Conservation (phyloP, 2,329 filamentous ascomycete genomes). For the Microcyclosporella mali region DNA sequence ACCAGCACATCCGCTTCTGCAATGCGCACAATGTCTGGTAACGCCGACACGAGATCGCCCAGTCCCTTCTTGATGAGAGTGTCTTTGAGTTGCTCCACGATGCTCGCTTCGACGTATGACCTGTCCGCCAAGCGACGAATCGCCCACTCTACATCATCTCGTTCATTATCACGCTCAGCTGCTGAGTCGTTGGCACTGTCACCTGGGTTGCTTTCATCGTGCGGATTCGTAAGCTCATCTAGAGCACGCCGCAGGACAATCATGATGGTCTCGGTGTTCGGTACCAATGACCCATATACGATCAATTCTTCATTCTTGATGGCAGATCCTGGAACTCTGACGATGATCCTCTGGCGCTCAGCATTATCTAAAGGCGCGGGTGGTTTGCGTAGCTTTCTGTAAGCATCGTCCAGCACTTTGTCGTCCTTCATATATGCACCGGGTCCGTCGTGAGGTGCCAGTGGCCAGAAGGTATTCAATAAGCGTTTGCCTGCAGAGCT, state of each 20-base stretch:
- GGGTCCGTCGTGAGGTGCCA: constrained; percentile 7
- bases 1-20: too few species aligned
- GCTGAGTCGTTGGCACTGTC: background rate
- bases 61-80: constrained; percentile 12
- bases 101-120: constrained; percentile 6
- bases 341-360: constrained; percentile 11
- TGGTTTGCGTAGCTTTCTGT: background rate
- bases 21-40: constrained; percentile 10
- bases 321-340: background rate
- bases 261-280: constrained; percentile 19
- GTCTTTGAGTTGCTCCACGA: constrained; percentile 10
- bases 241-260: constrained; percentile 21
- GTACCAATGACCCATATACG: constrained; percentile 20
- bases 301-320: constrained; percentile 7
- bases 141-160: constrained; percentile 17
- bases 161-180: constrained; percentile 6
- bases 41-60: constrained; percentile 8
- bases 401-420: background rate
- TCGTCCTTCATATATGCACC: constrained; percentile 4
- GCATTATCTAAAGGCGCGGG: constrained; percentile 2
- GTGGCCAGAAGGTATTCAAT: constrained; percentile 44
- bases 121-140: constrained; percentile 14
- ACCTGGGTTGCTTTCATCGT: background rate
- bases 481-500: constrained; percentile 43
- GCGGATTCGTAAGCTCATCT: constrained; percentile 9